Conservation (phyloP, 192 early-diverging fungal genomes). For the Phlyctochytrium planicorne region DNA sequence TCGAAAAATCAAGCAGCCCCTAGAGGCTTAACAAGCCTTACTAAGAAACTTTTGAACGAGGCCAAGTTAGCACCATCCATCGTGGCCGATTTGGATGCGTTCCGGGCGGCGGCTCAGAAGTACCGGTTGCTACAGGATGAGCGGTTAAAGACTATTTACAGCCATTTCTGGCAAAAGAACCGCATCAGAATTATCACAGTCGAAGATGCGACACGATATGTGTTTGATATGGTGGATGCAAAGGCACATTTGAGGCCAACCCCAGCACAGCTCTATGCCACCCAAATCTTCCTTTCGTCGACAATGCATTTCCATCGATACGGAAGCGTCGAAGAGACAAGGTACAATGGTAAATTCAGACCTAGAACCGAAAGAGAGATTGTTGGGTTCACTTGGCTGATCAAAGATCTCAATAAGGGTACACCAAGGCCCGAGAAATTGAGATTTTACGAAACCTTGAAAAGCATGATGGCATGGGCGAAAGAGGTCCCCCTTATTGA, state of each 20-base stretch:
- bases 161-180: conserved; percentile 7
- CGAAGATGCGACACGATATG: conserved; percentile 25
- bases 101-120: conserved; percentile 24
- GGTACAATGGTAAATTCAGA: conserved; percentile 12
- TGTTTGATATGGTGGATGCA: conserved; percentile 14
- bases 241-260: conserved; percentile 15
- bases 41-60: conserved; percentile 9
- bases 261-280: conserved; percentile 38
- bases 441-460: conserved; percentile 30
- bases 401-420: conserved; percentile 22
- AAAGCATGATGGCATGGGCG: conserved; percentile 26
- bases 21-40: conserved; percentile 18
- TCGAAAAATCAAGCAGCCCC: conserved; percentile 8
- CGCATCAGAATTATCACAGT: conserved; percentile 20
- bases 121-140: conserved; percentile 9
- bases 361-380: conserved; percentile 22
- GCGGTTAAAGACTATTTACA: conserved; percentile 10
- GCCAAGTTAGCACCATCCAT: conserved; percentile 17
- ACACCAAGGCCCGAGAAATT: conserved; percentile 9
- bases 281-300: conserved; percentile 27
- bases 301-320: conserved; percentile 20
- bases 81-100: conserved; percentile 30
- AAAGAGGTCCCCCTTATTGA: conserved; percentile 28
- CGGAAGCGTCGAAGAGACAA: not conserved
- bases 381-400: conserved; percentile 30